Conservation (phyloP, 2,329 filamentous ascomycete genomes). For the Stachybotrys chlorohalonatus region DNA sequence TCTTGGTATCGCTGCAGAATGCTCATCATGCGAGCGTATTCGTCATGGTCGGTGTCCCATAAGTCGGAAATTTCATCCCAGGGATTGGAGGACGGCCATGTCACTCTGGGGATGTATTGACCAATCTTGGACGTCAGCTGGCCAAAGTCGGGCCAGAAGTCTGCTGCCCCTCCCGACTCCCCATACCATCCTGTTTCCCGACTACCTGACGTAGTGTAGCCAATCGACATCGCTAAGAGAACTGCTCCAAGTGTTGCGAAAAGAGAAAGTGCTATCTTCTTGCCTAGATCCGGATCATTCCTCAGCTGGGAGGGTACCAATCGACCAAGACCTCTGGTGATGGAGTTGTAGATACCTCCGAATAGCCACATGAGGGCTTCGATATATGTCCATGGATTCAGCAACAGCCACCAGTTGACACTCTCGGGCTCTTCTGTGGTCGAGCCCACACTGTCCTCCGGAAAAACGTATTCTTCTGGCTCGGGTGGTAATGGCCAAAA, state of each 20-base stretch:
- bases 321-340: constrained; percentile 6
- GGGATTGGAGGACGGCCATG: constrained; percentile 13
- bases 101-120: constrained; percentile 14
- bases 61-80: constrained; percentile 9
- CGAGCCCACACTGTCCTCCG: background rate
- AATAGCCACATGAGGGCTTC: constrained; percentile 13
- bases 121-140: constrained; percentile 10
- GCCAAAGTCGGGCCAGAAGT: constrained; percentile 6
- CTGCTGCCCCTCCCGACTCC: background rate
- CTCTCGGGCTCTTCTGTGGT: background rate
- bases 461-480: background rate
- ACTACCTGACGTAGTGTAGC: background rate
- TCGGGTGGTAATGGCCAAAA: background rate
- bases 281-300: background rate
- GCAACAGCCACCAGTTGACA: constrained; percentile 14
- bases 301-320: constrained; percentile 1
- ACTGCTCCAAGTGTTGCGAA: background rate
- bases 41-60: constrained; percentile 6
- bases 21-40: constrained; percentile 10
- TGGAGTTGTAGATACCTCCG: constrained; percentile 6
- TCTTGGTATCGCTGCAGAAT: constrained; percentile 17
- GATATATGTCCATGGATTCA: constrained; percentile 22
- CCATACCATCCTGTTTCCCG: background rate
- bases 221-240: background rate
- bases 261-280: background rate